phyloP scores from a whole-genome alignment of 495 filamentous ascomycete species.

The Podospora conica region DNA sequence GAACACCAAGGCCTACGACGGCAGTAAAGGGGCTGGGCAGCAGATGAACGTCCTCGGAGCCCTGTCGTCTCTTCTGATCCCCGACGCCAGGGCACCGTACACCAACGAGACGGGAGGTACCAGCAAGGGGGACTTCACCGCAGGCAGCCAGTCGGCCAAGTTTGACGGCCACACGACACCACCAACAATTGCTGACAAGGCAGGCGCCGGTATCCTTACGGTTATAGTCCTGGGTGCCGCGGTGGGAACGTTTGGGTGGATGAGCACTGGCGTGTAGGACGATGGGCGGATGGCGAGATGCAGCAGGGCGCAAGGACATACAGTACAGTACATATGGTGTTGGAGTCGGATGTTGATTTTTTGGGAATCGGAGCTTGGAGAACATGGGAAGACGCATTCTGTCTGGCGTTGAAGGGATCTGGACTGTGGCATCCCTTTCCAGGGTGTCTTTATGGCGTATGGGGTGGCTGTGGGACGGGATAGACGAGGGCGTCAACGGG shows the following conservation, averaged over 20 bases:
- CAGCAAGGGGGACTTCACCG: constrained; percentile 56
- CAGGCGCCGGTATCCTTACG: constrained; percentile 62
- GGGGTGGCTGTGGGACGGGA: neutral
- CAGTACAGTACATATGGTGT: neutral
- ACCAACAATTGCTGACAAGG: constrained; percentile 55
- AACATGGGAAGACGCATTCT: neutral
- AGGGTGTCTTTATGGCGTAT: neutral
- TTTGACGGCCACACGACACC: constrained; percentile 16
- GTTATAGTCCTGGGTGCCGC: constrained; percentile 35
- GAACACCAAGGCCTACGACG: constrained; percentile 54
- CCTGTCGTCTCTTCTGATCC: constrained; percentile 49
- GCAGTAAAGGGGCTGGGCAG: constrained; percentile 55
- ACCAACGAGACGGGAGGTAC: constrained; percentile 58
- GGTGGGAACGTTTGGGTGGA: constrained; percentile 41
- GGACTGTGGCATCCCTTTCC: neutral
- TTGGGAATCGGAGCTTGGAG: neutral
- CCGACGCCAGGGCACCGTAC: constrained; percentile 39
- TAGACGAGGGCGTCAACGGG: neutral
- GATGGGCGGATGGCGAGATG: neutral
- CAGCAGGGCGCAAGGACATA: neutral
- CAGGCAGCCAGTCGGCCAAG: constrained; percentile 39
- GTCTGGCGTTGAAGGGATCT: neutral
- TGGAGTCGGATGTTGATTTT: neutral
- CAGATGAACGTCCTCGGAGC: constrained; percentile 64
- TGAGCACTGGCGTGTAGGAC: constrained; percentile 33